phyloP scores from a whole-genome alignment of 768 basidiomycete species.

The Trametes cingulata region DNA sequence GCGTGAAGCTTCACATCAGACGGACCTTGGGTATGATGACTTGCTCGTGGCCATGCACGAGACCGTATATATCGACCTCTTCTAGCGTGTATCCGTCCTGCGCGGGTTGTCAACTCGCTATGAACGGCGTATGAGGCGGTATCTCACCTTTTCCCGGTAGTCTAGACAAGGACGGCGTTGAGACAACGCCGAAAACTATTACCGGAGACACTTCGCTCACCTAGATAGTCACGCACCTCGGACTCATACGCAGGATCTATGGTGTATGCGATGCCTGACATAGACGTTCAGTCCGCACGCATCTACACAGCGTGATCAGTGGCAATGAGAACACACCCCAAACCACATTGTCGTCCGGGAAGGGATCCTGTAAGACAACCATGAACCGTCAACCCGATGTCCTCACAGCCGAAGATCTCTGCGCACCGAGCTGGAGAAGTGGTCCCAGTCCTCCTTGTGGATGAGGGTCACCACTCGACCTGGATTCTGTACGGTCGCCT shows the following conservation, averaged over 20 bases:
- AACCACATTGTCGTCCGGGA: constrained; percentile 73
- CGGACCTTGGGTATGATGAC: constrained; percentile 56
- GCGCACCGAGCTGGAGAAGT: constrained; percentile 65
- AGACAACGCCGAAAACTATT: background rate
- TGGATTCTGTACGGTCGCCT: constrained; percentile 52
- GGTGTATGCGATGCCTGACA: constrained; percentile 76
- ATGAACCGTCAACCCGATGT: background rate
- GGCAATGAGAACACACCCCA: constrained; percentile 60
- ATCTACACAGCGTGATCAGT: background rate
- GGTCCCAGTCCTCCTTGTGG: constrained; percentile 86
- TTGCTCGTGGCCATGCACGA: constrained; percentile 52
- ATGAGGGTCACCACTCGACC: constrained; percentile 91
- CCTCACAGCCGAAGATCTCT: background rate
- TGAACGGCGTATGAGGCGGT: background rate
- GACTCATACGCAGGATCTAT: constrained; percentile 76
- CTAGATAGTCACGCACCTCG: constrained; percentile 83
- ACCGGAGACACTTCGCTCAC: constrained; percentile 40
- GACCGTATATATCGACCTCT: constrained; percentile 67
- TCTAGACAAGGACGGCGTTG: constrained; percentile 39
- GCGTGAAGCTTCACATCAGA: constrained; percentile 47
- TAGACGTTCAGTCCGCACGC: background rate
- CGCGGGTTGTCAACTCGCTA: background rate
- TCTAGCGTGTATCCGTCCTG: constrained; percentile 93
- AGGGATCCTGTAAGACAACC: constrained; percentile 50
- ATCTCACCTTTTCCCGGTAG: constrained; percentile 76